Conservation (phyloP, 805 yeast genomes). For the Kluyveromyces starmeri region DNA sequence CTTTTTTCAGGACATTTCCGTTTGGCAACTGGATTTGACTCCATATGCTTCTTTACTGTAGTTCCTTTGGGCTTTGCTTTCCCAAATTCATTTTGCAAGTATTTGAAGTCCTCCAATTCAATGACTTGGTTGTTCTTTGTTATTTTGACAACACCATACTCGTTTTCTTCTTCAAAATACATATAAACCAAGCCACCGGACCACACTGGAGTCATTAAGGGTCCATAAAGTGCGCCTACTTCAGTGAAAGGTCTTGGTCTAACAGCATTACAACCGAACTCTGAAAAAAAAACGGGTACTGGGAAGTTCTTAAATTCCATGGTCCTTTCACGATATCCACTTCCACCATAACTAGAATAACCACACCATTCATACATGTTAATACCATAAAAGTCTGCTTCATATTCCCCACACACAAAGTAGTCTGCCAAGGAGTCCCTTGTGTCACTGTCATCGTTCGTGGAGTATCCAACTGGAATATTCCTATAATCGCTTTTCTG, state of each 20-base stretch:
- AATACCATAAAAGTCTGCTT: slow-evolving; percentile 71
- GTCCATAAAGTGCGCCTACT: slow-evolving; percentile 53
- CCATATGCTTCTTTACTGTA: slow-evolving; percentile 22
- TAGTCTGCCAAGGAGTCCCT: slow-evolving; percentile 74
- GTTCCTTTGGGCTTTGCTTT: slow-evolving; percentile 40
- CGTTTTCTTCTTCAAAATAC: slow-evolving; percentile 71
- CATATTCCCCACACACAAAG: slow-evolving; percentile 68
- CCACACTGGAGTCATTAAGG: slow-evolving; percentile 70
- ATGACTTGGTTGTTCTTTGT: slow-evolving; percentile 35
- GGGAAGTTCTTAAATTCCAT: slow-evolving; percentile 54
- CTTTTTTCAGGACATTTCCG: slow-evolving; percentile 43
- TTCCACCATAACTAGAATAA: slow-evolving; percentile 44
- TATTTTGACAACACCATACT: slow-evolving; percentile 61
- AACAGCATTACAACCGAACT: slow-evolving; percentile 66
- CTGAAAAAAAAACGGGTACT: slow-evolving; percentile 70
- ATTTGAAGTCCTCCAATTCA: slow-evolving; percentile 51
- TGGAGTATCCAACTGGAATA: slow-evolving; percentile 91
- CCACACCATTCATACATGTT: slow-evolving; percentile 92
- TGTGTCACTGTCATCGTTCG: slow-evolving; percentile 79
- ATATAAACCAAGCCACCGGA: slow-evolving; percentile 81
- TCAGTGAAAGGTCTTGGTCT: slow-evolving; percentile 67
- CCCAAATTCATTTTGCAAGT: slow-evolving; percentile 45
- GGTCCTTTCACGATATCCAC: slow-evolving; percentile 63
- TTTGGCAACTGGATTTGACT: slow-evolving; percentile 11
- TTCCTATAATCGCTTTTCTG: slow-evolving; percentile 47